Base-by-base conservation (phyloP, 1,139 yeast species). In the Suhomyces chickasaworum region DNA sequence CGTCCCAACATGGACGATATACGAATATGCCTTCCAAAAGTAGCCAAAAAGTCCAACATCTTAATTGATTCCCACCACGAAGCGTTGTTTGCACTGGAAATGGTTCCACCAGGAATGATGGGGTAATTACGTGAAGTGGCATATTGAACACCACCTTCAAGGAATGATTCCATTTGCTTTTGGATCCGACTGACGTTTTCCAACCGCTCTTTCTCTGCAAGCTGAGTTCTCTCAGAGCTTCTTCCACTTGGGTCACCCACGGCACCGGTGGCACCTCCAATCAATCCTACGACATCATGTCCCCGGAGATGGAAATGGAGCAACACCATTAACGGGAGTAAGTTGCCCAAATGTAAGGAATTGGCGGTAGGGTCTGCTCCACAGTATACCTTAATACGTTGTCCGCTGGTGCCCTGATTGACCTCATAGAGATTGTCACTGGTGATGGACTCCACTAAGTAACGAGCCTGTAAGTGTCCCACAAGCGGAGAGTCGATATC, bases 171-270 rank as follows among this genome's bases (percentile, higher is more conserved):
- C 67, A 93, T 75, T 61, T 95, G 99, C 0, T 45, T 40, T 36
- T 81, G 75, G 43, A 93, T 89, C 15, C 70, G 67, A 0, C 54
- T 54, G 12, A 88, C 82, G 61, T 93, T 93, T n/a, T 65, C 65
- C 32, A 69, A 57, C 44, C 95, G 71, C 15, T 72, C 77, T 2
- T 68, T 61, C 1, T 71, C 72, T 12, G 73, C 83, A 69, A 91
- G 74, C 9, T 68, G 72, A 3, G 69, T 64, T 49, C 99, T 75
- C 59, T 89, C 98, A 0, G 90, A 80, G 1, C 77, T 69, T 56
- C 97, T 75, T 0, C 99, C 99, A 48, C 97, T 89, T 1, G 99
- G 99, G 64, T 93, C 99, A 5, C 99, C 99, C 1, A 93, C 96
- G 13, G 81, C 80, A 3, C 97, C 98, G 0, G 99, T 93, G 8